Evolutionary conservation across 208 protist genomes (phyloP).

Genomic region (Blastocrithidia nonstop): DNA sequence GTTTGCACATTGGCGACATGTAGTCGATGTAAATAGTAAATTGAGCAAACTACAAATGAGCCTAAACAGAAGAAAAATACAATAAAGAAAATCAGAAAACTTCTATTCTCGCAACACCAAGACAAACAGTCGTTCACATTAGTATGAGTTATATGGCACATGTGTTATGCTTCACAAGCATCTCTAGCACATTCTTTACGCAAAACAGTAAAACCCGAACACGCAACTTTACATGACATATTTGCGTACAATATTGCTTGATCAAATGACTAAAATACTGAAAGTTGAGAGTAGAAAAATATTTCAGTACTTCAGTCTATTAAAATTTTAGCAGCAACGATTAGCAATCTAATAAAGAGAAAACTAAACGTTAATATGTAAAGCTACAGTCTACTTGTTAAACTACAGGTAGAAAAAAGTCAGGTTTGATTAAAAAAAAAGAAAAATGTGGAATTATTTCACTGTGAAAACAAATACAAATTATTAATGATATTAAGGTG

Average conservation of each 20-base stretch:
- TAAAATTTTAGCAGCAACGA: too few relatives aligned
- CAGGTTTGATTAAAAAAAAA: too few relatives aligned
- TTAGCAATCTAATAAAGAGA: too few relatives aligned
- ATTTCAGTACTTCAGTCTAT: background rate
- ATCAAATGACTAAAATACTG: constrained; percentile 4
- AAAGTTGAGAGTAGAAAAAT: constrained; percentile 8
- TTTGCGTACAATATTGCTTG: background rate
- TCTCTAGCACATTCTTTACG: constrained; percentile 58
- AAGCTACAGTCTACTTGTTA: too few relatives aligned
- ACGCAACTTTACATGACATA: constrained; percentile 44
- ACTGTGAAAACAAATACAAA: too few relatives aligned
- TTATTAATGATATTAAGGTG: too few relatives aligned
- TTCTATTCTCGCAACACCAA: constrained; percentile 65
- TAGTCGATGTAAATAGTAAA: constrained; percentile 62
- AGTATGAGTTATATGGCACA: constrained; percentile 40
- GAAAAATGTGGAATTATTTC: too few relatives aligned
- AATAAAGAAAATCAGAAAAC: constrained; percentile 55
- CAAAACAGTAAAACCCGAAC: constrained; percentile 45
- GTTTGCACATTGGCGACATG: constrained; percentile 52
- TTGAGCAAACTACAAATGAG: constrained; percentile 34
- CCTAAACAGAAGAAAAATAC: constrained; percentile 62
- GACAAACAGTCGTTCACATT: constrained; percentile 29
- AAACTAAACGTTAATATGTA: too few relatives aligned
- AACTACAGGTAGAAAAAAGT: too few relatives aligned
- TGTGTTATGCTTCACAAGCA: constrained; percentile 39